Conservation (phyloP, 2,329 filamentous ascomycete species). For the Ceratocystis cubensis region DNA sequence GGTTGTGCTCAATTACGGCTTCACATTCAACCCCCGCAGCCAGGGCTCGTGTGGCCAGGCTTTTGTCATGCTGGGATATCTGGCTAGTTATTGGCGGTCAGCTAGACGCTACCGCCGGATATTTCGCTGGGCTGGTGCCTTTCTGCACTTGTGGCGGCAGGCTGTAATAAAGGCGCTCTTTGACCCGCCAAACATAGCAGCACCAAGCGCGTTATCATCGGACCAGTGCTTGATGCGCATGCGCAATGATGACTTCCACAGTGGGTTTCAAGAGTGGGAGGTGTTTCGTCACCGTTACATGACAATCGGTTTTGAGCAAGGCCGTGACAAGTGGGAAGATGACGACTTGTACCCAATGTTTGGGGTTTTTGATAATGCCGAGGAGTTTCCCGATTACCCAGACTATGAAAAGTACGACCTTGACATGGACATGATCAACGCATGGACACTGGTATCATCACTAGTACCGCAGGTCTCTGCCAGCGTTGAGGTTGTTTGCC, state of each 20-base stretch:
- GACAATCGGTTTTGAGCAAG: not conserved
- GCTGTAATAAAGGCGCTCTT: not conserved
- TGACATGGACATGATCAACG: conserved; percentile 12
- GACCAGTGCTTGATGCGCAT: not conserved
- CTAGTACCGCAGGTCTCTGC: not conserved
- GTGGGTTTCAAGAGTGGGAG: conserved; percentile 1
- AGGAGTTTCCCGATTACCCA: not conserved
- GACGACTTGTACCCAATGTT: not conserved
- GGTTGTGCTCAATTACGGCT: conserved; percentile 16
- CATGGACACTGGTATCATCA: not conserved
- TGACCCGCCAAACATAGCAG: not conserved
- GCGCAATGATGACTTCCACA: not conserved
- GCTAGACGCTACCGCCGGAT: not conserved
- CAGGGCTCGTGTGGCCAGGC: conserved; percentile 12
- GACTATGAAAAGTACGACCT: not conserved
- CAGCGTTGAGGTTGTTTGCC: not conserved
- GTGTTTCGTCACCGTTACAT: not conserved
- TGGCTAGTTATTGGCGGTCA: not conserved
- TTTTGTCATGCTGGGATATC: not conserved
- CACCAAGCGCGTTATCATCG: not conserved
- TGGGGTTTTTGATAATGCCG: not conserved
- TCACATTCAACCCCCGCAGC: conserved; percentile 4
- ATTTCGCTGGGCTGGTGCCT: conserved; percentile 11
- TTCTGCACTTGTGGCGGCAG: conserved; percentile 8
- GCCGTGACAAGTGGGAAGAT: not conserved